Evolutionary conservation across 306 rosid genomes (phyloP).

Genomic region (Erythrophleum fordii): DNA sequence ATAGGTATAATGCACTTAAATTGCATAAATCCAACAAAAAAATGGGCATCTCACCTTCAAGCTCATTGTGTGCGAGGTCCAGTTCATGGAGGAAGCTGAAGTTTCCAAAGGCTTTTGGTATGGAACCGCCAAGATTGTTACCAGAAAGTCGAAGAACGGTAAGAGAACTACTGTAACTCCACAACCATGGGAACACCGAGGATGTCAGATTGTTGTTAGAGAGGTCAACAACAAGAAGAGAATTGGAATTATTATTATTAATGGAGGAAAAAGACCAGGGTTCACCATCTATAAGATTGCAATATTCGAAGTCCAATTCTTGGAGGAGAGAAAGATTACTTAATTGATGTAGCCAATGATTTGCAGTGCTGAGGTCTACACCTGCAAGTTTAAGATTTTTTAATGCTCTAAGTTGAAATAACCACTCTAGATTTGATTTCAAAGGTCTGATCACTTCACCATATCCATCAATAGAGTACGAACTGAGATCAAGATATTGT

Average conservation of each 20-base stretch:
- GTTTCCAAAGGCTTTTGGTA: no score
- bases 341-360: background rate
- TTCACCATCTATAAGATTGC: background rate
- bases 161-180: no score
- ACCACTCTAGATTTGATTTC: no score
- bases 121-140: no score
- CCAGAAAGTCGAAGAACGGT: no score
- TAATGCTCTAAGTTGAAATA: background rate
- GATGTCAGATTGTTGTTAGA: no score
- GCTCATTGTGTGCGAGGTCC: no score
- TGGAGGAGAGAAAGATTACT: background rate
- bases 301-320: rapidly evolving
- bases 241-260: background rate
- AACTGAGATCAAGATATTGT: background rate
- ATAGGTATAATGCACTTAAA: background rate
- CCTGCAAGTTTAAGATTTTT: background rate
- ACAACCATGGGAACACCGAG: no score
- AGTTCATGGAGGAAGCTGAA: no score
- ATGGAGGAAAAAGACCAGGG: background rate
- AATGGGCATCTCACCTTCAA: no score
- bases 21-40: background rate
- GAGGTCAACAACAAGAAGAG: background rate
- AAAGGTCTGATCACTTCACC: background rate
- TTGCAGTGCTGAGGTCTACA: background rate
- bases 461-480: rapidly evolving